Conservation (phyloP, 2,329 filamentous ascomycete species). For the Sporothrix brunneoviolacea region DNA sequence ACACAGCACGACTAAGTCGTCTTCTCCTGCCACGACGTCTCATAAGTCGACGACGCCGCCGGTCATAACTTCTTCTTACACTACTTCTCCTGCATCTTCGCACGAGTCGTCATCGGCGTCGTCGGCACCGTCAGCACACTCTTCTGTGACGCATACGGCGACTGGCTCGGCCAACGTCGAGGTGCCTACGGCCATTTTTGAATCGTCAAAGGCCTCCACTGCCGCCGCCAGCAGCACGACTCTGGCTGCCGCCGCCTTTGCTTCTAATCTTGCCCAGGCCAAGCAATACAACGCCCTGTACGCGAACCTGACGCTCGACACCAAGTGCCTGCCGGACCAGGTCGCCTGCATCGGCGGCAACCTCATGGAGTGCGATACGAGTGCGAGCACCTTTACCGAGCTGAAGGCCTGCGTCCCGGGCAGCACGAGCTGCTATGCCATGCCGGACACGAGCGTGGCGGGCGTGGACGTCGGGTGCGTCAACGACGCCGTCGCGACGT, state of each 20-base stretch:
- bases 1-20: no score
- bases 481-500: constrained; percentile 32
- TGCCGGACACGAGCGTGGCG: constrained; percentile 43
- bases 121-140: neutral
- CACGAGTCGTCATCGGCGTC: neutral
- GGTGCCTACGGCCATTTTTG: constrained; percentile 37
- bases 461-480: constrained; percentile 46
- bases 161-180: constrained; percentile 32
- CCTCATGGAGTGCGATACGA: constrained; percentile 37
- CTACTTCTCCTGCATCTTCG: neutral
- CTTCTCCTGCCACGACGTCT: no score
- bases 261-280: constrained; percentile 39
- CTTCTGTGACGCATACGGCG: constrained; percentile 20
- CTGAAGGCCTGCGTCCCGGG: constrained; percentile 27
- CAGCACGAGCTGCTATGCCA: constrained; percentile 41
- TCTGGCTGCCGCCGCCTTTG: constrained; percentile 35
- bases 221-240: constrained; percentile 28
- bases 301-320: constrained; percentile 35
- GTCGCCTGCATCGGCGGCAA: constrained; percentile 47
- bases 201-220: constrained; percentile 9
- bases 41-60: no score
- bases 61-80: no score
- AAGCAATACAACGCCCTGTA: constrained; percentile 42
- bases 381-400: constrained; percentile 36
- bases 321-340: constrained; percentile 40